Conservation (phyloP, 148 eudicot genomes). For the Pharnaceum exiguum region DNA sequence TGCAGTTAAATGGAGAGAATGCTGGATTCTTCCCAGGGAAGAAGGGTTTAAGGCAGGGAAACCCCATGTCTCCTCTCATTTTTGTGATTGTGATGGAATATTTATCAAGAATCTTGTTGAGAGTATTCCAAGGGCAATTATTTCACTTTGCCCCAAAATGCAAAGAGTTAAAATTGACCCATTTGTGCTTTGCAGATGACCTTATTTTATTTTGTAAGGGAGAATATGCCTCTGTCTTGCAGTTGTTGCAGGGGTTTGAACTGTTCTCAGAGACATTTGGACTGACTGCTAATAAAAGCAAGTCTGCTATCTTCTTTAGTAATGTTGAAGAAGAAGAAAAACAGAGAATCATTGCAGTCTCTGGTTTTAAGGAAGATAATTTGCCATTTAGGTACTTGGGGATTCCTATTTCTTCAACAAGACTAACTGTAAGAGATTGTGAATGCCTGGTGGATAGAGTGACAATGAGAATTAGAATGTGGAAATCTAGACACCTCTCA, state of each 20-base stretch:
- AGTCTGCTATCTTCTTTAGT: not conserved
- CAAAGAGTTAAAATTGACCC: not conserved
- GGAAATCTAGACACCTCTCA: too few relatives aligned
- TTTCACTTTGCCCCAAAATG: not conserved
- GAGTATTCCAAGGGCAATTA: too few relatives aligned
- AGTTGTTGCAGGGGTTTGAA: not conserved
- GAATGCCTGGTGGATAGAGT: too few relatives aligned
- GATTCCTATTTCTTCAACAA: not conserved
- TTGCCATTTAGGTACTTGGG: not conserved
- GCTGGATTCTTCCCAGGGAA: too few relatives aligned
- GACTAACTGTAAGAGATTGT: too few relatives aligned
- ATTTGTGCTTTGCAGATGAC: not conserved
- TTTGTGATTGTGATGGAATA: too few relatives aligned
- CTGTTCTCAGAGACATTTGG: not conserved
- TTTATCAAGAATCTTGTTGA: too few relatives aligned
- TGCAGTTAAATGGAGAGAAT: too few relatives aligned
- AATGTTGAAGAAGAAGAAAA: not conserved
- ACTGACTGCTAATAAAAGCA: not conserved
- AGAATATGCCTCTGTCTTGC: not conserved
- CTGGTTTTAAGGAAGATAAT: not conserved
- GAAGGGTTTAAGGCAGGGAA: too few relatives aligned
- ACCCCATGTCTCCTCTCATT: too few relatives aligned
- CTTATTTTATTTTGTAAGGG: not conserved
- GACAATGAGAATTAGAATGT: too few relatives aligned
- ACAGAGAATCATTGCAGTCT: not conserved